Percentiles rank a stretch among this genome's conserved stretches.
These are phyloP conservation scores for Fonsecaea multimorphosa DNA, from an alignment of 2,329 filamentous ascomycete genomes.

Conservation along the genomic window DNA sequence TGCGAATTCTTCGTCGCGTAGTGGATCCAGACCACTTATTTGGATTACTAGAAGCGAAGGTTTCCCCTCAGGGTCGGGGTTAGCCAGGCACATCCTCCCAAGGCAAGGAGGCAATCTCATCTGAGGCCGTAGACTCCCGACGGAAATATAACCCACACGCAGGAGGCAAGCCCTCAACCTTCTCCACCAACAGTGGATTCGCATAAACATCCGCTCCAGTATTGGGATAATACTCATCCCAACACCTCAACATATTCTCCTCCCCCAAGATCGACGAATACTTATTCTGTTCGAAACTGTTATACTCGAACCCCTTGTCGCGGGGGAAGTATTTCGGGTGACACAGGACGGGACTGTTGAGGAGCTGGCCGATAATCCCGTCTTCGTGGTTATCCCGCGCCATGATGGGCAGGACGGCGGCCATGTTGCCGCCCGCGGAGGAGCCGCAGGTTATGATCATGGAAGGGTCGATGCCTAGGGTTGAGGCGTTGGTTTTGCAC, in stretches of 20 bases:
- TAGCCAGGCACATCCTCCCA: no score
- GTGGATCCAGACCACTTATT: not conserved
- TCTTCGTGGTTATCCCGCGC: not conserved
- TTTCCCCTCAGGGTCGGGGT: not conserved
- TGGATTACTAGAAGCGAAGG: not conserved
- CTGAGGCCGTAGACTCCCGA: not conserved
- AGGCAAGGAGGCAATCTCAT: not conserved
- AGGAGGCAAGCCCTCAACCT: not conserved
- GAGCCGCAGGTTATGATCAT: conserved; percentile 9
- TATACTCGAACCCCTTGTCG: conserved; percentile 17
- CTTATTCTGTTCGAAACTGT: conserved; percentile 14
- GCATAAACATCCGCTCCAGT: not conserved
- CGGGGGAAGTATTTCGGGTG: conserved; percentile 21
- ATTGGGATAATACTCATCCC: not conserved
- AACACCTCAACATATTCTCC: conserved; percentile 5
- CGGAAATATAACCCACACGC: not conserved
- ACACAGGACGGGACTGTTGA: conserved; percentile 15
- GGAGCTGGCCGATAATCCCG: conserved; percentile 13
- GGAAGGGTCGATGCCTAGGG: conserved; percentile 6
- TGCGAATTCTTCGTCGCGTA: conserved; percentile 4
- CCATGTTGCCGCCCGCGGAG: conserved; percentile 11
- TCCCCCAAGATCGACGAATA: conserved; percentile 1
- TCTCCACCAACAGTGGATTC: conserved; percentile 1
- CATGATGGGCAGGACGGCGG: conserved; percentile 1
- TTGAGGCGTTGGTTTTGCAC: not conserved